Base-by-base conservation (phyloP, 495 filamentous ascomycete species). In the Xylaria palmicola region DNA sequence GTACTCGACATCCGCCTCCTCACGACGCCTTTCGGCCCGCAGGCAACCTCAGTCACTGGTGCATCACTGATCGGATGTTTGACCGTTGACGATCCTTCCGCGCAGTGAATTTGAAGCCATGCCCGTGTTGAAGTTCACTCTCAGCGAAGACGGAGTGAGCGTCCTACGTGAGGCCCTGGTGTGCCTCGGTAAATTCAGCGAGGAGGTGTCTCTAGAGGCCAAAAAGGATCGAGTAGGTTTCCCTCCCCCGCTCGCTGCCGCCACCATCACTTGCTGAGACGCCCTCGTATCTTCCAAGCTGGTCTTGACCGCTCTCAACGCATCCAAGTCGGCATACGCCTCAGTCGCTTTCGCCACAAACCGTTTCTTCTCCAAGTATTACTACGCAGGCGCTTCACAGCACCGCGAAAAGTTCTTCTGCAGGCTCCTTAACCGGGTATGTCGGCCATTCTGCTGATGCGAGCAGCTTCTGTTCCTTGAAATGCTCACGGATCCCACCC, bases 111-210 rank as follows among this genome's bases (percentile, higher is more conserved):
- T 30, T 4, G 1, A 13, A 48, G 17, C n/a, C 43, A 93, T 91
- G 90, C 79, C 87, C 7, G 79, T 85, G n/a, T 73, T 97, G 20
- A 86, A 84, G 47, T 92, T 97, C 65, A 90, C 90, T 0, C 77
- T 98, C 36, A 84, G 79, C 45, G 90, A 92, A 32, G 83, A 88
- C 52, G 89, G 89, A 8, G 80, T 93, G 20, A 77, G 83, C 27
- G 83, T 83, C 56, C 74, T 98, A 17, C 91, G 97, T 67, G 91
- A 97, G 72, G 81, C 85, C 9, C 81, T 98, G n/a, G 75, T 85
- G 51, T 97, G 94, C 72, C 83, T 98, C 27, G 82, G 86, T 48
- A 98, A 94, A 77, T 98, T 98, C 80, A 91, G 89, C 70, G 94
- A 98, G 62, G 86, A 85, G 43, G 89, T 98, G 9, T 89, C 87